A percentile compares a stretch with the other conserved stretches of the same genome.
phyloP scores from a whole-genome alignment of 176 grass and related monocot genomes.

The Triticum urartu region DNA sequence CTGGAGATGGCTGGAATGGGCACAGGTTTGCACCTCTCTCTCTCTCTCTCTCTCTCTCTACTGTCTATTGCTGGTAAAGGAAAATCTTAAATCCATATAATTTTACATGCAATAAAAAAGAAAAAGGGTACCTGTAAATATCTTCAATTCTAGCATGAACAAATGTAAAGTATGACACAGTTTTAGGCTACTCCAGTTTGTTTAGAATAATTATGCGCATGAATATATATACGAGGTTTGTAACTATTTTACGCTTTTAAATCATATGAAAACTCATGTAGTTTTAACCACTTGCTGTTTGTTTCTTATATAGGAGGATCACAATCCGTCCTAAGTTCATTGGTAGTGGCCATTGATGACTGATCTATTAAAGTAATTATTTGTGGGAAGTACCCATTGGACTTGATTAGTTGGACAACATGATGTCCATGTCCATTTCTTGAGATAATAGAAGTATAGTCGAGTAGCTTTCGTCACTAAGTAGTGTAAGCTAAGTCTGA shows the following conservation, averaged over 20 bases:
- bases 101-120: neutral
- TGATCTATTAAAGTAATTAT: neutral
- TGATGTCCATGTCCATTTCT: neutral
- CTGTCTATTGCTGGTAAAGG: neutral
- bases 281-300: constrained; percentile 2
- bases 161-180: neutral
- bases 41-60: constrained; percentile 26
- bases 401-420: neutral
- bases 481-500: neutral
- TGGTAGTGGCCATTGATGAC: neutral
- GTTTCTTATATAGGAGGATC: constrained; percentile 16
- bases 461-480: neutral
- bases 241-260: neutral
- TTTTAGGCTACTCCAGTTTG: neutral
- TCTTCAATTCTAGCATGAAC: neutral
- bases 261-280: neutral
- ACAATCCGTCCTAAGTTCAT: constrained; percentile 9
- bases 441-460: constrained; percentile 1
- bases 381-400: constrained; percentile 16
- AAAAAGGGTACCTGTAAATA: neutral
- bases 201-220: neutral
- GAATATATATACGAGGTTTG: constrained; percentile 10
- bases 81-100: constrained; percentile 22
- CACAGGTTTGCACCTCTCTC: constrained; percentile 56
- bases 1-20: constrained; percentile 97